Base-by-base conservation (phyloP, 2,329 filamentous ascomycete species). In the Ambrosiella cleistominuta region DNA sequence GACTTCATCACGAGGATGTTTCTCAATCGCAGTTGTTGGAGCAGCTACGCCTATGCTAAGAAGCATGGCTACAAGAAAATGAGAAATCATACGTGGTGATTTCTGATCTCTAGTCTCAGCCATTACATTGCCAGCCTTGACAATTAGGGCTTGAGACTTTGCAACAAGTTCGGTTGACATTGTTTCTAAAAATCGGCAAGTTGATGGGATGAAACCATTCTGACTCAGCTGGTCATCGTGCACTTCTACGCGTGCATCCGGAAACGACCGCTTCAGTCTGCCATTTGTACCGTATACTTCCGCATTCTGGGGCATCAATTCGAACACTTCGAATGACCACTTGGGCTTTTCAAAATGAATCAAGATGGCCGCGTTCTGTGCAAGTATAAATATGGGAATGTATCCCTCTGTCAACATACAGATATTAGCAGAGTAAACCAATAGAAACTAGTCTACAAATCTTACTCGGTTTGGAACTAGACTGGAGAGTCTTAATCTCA, bases 1-100 rank as follows among this genome's bases (percentile, higher is more conserved):
- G 0, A 80, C 71, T 12, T 82, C 78, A 44, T 82, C 77, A 1
- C 76, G 72, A 0, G 74, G 76, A 37, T 74, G 68, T 60, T 82
- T 82, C 49, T 62, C 66, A n/a, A 81, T 69, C 0, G 68, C 66
- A 0, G 54, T 6, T 0, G 63, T 62, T 0, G 64, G 13, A 3
- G 62, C 57, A 0, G 64, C 58, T 1, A 62, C 55, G 0, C 75
- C 75, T 1, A 42, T 11, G 3, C 71, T 67, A 11, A 66, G 65
- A 1, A 79, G 62, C 2, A 76, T 66, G 0, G 69, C 69, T 0
- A 62, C 54, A 3, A 74, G 67, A 7, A 77, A 69, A 45, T 80
- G 74, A 0, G 75, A 80, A 0, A 82, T 70, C 11, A 80, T 67
- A 1, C 65, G 68, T 0, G 79, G 79, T 57, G 76, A 57, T 0